Conservation (phyloP, 1,284 basidiomycete species). For the Phellopilus nigrolimitatus region DNA sequence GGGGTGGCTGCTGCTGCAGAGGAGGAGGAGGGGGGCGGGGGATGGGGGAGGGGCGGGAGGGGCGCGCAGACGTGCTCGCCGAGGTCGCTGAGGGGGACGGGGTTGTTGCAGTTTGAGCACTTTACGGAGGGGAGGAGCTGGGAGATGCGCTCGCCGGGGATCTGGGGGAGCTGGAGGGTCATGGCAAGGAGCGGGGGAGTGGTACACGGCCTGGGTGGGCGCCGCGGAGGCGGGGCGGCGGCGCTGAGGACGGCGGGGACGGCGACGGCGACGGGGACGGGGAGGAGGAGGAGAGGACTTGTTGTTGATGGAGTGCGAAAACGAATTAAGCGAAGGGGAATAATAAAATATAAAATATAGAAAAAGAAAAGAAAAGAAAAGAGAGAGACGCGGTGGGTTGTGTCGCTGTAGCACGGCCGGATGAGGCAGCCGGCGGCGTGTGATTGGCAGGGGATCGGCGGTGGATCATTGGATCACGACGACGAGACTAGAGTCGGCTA, state of each 20-base stretch:
- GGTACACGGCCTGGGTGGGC: slow-evolving; percentile 11
- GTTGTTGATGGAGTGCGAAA: neutral
- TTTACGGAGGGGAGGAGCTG: slow-evolving; percentile 77
- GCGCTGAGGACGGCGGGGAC: neutral
- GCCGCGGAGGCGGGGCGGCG: neutral
- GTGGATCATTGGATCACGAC: too few relatives aligned
- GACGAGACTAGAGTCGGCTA: too few relatives aligned
- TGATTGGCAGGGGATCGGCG: too few relatives aligned
- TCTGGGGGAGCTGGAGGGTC: slow-evolving; percentile 14
- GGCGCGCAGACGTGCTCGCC: slow-evolving; percentile 19
- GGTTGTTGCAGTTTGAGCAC: slow-evolving; percentile 69
- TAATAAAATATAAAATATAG: slow-evolving; percentile 1
- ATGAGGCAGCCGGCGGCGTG: too few relatives aligned
- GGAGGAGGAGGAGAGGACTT: neutral
- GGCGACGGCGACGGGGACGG: neutral
- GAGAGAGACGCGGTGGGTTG: too few relatives aligned
- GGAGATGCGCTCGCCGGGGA: slow-evolving; percentile 46
- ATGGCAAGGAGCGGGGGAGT: slow-evolving; percentile 1
- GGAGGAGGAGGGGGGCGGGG: too few relatives aligned
- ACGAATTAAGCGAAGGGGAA: slow-evolving; percentile 1
- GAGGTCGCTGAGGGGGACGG: slow-evolving; percentile 37
- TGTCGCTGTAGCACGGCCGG: too few relatives aligned
- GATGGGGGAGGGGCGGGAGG: slow-evolving; percentile 20
- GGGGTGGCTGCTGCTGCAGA: too few relatives aligned
- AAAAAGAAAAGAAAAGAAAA: neutral